A percentile compares a stretch with the other conserved stretches of the same genome.
These are phyloP conservation scores for Tulasnella sp. DNA, from an alignment of 768 basidiomycete genomes.

Conservation along the genomic window DNA sequence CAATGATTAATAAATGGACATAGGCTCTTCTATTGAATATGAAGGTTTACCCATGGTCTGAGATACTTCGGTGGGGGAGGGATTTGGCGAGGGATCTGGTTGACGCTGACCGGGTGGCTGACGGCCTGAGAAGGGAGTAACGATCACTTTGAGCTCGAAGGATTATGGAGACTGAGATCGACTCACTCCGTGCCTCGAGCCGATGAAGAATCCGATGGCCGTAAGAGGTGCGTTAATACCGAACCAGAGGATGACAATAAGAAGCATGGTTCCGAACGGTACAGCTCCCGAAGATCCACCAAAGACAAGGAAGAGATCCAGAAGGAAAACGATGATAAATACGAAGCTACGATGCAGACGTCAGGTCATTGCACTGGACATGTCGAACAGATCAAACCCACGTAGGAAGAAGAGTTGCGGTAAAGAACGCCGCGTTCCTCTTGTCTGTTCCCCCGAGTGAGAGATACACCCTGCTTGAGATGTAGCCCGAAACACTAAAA, in stretches of 20 bases:
- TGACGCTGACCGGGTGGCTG: constrained; percentile 72
- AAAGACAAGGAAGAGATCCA: constrained; percentile 78
- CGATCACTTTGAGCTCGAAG: not conserved
- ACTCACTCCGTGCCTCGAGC: constrained; percentile 74
- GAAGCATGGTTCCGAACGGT: constrained; percentile 88
- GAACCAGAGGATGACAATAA: constrained; percentile 82
- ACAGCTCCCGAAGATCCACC: constrained; percentile 90
- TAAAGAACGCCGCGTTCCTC: constrained; percentile 73
- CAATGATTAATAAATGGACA: not conserved
- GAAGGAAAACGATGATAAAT: constrained; percentile 75
- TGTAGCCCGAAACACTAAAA: constrained; percentile 72
- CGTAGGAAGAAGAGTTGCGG: constrained; percentile 83
- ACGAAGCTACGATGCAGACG: constrained; percentile 42
- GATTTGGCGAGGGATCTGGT: constrained; percentile 93
- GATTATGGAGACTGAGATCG: no score
- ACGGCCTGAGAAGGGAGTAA: constrained; percentile 39
- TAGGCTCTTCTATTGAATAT: no score
- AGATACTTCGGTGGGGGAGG: constrained; percentile 81
- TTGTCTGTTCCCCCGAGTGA: constrained; percentile 69
- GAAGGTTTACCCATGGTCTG: constrained; percentile 52
- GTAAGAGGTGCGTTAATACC: constrained; percentile 88
- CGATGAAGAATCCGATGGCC: constrained; percentile 74
- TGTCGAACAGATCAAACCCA: constrained; percentile 28
- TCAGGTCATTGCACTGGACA: not conserved
- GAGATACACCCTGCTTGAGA: constrained; percentile 70